Evolutionary conservation across 768 basidiomycete species (phyloP).

Genomic region (Auriscalpium orientale): DNA sequence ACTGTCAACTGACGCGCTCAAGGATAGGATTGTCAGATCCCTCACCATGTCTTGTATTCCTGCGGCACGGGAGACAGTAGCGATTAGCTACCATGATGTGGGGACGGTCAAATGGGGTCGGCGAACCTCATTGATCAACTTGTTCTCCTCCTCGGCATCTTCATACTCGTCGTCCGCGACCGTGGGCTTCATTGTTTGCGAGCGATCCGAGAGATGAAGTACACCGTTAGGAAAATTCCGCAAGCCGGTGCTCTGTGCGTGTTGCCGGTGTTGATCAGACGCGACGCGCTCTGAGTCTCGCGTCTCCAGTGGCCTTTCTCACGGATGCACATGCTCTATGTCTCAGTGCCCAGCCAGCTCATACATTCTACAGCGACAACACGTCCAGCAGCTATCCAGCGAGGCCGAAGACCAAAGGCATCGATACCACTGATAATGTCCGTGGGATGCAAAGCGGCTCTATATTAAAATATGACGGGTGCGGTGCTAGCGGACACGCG

Average conservation of each 20-base stretch:
- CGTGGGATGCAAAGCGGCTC: not conserved
- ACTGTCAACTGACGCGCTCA: not conserved
- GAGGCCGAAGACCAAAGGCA: not conserved
- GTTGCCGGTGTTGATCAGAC: not conserved
- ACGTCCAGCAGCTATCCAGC: not conserved
- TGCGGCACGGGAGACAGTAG: constrained; percentile 20
- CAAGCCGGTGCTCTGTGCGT: too few relatives aligned
- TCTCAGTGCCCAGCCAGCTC: not conserved
- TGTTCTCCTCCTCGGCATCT: constrained; percentile 85
- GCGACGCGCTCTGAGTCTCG: not conserved
- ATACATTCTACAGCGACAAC: not conserved
- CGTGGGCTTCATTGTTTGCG: constrained; percentile 37
- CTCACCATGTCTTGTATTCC: constrained; percentile 84
- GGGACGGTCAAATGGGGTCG: not conserved
- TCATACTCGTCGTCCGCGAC: constrained; percentile 66
- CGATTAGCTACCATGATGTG: not conserved
- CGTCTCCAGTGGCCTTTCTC: constrained; percentile 1
- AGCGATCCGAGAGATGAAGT: not conserved
- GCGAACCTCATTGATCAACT: constrained; percentile 77
- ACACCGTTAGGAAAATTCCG: not conserved
- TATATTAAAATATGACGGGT: constrained; percentile 12
- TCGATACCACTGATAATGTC: not conserved
- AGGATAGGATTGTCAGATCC: not conserved
- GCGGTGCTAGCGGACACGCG: constrained; percentile 3
- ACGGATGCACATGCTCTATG: not conserved